Evolutionary conservation across 129 eudicot genomes (phyloP).

Genomic region (Solidago caesia): DNA sequence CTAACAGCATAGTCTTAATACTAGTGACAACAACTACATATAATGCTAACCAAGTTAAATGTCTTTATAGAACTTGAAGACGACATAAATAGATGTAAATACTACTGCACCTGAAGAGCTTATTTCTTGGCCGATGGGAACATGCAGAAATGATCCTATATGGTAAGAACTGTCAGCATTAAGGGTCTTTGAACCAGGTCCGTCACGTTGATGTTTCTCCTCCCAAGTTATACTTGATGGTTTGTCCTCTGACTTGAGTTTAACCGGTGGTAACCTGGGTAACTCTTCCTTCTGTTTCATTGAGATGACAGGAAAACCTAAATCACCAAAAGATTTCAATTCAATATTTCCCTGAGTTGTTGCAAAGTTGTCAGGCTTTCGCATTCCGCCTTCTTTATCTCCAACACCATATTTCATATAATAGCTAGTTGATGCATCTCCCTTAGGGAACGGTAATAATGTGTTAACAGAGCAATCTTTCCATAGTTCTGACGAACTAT

Average conservation of each 20-base stretch:
- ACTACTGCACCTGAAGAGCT: slow-evolving; percentile 65
- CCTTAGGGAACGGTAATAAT: slow-evolving; percentile 58
- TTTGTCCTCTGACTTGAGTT: slow-evolving; percentile 81
- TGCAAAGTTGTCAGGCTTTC: slow-evolving; percentile 43
- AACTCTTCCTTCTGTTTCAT: slow-evolving; percentile 79
- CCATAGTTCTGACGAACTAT: slow-evolving; percentile 21
- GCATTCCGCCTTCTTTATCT: slow-evolving; percentile 42
- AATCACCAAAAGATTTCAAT: slow-evolving; percentile 41
- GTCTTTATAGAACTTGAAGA: neutral
- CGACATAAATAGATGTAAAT: slow-evolving; percentile 7
- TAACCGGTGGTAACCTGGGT: slow-evolving; percentile 90
- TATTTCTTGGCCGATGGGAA: slow-evolving; percentile 90
- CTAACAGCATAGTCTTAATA: neutral
- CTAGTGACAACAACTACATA: slow-evolving; percentile 18
- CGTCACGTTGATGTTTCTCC: slow-evolving; percentile 83
- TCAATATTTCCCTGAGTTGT: slow-evolving; percentile 50
- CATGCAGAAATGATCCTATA: slow-evolving; percentile 89
- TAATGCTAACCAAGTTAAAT: slow-evolving; percentile 4
- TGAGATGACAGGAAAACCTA: slow-evolving; percentile 48
- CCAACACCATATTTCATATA: slow-evolving; percentile 31
- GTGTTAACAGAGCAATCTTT: slow-evolving; percentile 80
- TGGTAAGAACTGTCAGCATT: slow-evolving; percentile 62
- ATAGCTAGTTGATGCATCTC: slow-evolving; percentile 56
- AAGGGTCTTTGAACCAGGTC: slow-evolving; percentile 49
- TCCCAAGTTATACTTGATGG: slow-evolving; percentile 67